Percentiles rank a stretch among this genome's conserved stretches.
Evolutionary conservation across 2,329 filamentous ascomycete genomes (phyloP).

Genomic region (Fusarium sp.): DNA sequence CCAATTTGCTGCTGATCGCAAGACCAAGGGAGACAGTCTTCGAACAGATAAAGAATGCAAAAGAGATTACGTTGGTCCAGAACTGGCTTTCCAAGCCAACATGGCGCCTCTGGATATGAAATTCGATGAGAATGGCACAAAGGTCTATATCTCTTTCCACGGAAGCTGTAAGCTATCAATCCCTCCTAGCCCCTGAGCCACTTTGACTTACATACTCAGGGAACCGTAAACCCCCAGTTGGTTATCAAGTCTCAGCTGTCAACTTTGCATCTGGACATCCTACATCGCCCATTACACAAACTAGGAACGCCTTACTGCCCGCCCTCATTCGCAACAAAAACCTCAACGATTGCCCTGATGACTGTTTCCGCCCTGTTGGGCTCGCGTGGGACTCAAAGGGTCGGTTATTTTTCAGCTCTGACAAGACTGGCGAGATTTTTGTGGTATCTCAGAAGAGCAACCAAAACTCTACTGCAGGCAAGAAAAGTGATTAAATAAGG

Average conservation of each 20-base stretch:
- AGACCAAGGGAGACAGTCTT: conserved; percentile 42
- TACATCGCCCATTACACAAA: conserved; percentile 52
- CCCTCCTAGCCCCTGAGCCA: background rate
- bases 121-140: conserved; percentile 69
- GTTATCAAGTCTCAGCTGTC: conserved; percentile 60
- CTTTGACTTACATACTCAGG: conserved; percentile 46
- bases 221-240: conserved; percentile 58
- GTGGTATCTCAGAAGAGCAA: conserved; percentile 54
- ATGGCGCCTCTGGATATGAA: conserved; percentile 79
- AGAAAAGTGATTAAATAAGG: background rate
- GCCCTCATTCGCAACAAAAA: conserved; percentile 67
- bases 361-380: conserved; percentile 73
- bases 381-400: conserved; percentile 64
- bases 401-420: conserved; percentile 72
- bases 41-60: conserved; percentile 61
- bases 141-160: conserved; percentile 77
- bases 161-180: conserved; percentile 69
- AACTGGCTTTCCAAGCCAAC: conserved; percentile 73
- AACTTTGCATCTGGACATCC: conserved; percentile 60
- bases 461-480: background rate
- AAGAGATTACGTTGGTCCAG: conserved; percentile 59
- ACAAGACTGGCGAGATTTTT: conserved; percentile 75
- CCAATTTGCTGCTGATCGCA: conserved; percentile 59
- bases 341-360: conserved; percentile 63
- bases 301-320: conserved; percentile 54